Percentiles rank a stretch among this genome's conserved stretches.
These are phyloP conservation scores for Pseudognaphalium luteoalbum DNA, from an alignment of 129 eudicot genomes.

Conservation along the genomic window DNA sequence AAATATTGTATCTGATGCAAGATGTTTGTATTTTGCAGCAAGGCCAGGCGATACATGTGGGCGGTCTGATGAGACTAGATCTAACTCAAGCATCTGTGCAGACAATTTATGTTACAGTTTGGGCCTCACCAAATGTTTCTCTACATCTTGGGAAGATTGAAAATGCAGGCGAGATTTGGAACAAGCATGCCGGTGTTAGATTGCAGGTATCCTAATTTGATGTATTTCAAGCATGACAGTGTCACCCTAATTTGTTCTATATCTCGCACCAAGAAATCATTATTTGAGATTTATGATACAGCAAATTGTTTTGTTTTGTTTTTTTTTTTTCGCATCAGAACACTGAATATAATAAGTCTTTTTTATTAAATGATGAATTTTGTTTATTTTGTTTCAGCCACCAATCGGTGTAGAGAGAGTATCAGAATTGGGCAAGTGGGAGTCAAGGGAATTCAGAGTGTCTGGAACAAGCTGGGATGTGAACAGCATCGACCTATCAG, in stretches of 20 bases:
- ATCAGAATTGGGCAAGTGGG: constrained; percentile 83
- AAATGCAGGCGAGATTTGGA: constrained; percentile 85
- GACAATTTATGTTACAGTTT: constrained; percentile 84
- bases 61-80: constrained; percentile 87
- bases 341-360: no score
- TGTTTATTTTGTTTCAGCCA: constrained; percentile 59
- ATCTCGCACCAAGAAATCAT: background rate
- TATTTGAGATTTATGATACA: background rate
- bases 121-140: constrained; percentile 87
- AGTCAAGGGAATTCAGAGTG: constrained; percentile 61
- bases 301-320: background rate
- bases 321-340: background rate
- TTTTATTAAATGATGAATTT: background rate
- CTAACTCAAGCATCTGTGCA: constrained; percentile 79
- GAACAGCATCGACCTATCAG: constrained; percentile 69
- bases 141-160: constrained; percentile 94
- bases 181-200: constrained; percentile 86
- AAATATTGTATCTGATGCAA: constrained; percentile 21
- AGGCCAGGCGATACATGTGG: constrained; percentile 78
- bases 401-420: constrained; percentile 74
- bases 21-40: constrained; percentile 52
- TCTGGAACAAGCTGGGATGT: constrained; percentile 96
- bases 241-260: background rate
- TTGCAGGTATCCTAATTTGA: constrained; percentile 61
- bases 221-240: background rate